Evolutionary conservation across 176 grass and related monocot species (phyloP).

Genomic region (Oryza brachyantha): DNA sequence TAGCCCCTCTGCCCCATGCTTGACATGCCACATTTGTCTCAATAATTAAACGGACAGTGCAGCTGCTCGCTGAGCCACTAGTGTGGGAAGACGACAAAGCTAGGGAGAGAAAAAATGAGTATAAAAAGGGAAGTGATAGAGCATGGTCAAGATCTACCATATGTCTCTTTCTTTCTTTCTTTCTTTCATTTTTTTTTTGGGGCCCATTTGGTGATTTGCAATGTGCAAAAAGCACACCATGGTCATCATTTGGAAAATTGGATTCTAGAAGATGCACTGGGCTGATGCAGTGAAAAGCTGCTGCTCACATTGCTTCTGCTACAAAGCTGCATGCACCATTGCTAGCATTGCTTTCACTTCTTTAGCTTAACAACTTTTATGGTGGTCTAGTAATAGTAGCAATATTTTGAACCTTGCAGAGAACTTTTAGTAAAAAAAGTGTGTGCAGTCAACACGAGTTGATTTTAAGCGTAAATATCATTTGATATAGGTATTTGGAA

Average conservation of each 20-base stretch:
- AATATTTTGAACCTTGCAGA: too few relatives aligned
- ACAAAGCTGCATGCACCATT: background rate
- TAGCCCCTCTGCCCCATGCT: background rate
- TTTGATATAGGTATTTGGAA: too few relatives aligned
- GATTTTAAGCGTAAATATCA: too few relatives aligned
- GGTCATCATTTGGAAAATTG: background rate
- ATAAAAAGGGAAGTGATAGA: background rate
- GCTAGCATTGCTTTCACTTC: background rate
- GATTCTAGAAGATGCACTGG: conserved; percentile 27
- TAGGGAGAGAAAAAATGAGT: background rate
- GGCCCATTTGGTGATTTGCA: background rate
- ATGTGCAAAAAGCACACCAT: background rate
- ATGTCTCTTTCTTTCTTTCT: too few relatives aligned
- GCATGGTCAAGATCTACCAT: background rate
- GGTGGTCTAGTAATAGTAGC: too few relatives aligned
- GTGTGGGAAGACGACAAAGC: background rate
- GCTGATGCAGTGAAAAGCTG: conserved; percentile 15
- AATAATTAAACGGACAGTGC: background rate
- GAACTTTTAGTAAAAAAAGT: too few relatives aligned
- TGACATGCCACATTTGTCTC: background rate
- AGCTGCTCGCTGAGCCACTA: too few relatives aligned
- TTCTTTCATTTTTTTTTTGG: background rate
- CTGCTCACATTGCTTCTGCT: background rate
- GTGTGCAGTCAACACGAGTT: too few relatives aligned
- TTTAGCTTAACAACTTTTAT: too few relatives aligned